phyloP scores from a whole-genome alignment of 2,329 filamentous ascomycete genomes.

The Alternaria postmessia region DNA sequence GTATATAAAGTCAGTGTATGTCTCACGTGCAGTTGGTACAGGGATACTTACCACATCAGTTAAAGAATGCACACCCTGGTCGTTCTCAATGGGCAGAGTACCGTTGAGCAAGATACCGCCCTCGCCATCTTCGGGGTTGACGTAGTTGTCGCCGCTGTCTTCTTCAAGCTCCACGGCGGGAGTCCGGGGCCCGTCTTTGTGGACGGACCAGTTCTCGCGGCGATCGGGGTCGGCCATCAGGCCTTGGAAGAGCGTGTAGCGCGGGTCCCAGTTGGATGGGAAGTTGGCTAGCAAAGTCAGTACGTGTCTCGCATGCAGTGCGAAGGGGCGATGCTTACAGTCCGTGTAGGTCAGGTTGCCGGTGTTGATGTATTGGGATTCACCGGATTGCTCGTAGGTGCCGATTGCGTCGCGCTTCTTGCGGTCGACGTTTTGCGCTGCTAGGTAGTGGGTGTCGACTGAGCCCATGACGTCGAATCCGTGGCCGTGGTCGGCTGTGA shows the following conservation, averaged over 20 bases:
- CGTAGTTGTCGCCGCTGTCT: constrained; percentile 66
- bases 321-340: neutral
- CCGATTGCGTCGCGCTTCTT: constrained; percentile 79
- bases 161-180: constrained; percentile 65
- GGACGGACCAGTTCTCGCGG: constrained; percentile 78
- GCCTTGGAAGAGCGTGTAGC: constrained; percentile 80
- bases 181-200: constrained; percentile 69
- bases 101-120: constrained; percentile 79
- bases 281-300: constrained; percentile 62
- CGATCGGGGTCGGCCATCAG: constrained; percentile 76
- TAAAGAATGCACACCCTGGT: constrained; percentile 61
- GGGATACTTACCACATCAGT: constrained; percentile 41
- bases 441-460: constrained; percentile 81
- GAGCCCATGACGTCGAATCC: constrained; percentile 87
- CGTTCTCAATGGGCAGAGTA: constrained; percentile 69
- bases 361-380: constrained; percentile 76
- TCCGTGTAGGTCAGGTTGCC: constrained; percentile 67
- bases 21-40: too few relatives aligned
- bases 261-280: constrained; percentile 83
- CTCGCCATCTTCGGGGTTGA: constrained; percentile 70
- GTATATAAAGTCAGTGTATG: too few relatives aligned
- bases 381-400: constrained; percentile 74
- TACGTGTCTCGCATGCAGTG: too few relatives aligned
- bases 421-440: constrained; percentile 70
- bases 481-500: constrained; percentile 89